A percentile compares a stretch with the other conserved stretches of the same genome.
These are phyloP conservation scores for Auricularia heimuer DNA, from an alignment of 768 basidiomycete species.

Conservation along the genomic window DNA sequence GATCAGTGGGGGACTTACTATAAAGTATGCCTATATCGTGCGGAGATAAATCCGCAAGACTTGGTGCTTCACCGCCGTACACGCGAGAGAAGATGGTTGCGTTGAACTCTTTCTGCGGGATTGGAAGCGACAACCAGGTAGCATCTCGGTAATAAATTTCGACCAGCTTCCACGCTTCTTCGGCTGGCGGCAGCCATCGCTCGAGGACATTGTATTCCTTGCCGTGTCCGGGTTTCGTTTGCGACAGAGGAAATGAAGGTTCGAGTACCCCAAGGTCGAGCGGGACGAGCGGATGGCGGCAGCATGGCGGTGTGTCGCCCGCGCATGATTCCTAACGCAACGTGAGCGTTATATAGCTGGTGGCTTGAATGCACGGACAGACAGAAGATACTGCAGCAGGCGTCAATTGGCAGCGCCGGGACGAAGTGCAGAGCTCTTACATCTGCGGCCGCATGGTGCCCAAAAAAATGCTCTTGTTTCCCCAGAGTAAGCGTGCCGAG, in stretches of 20 bases:
- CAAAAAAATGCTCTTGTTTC: neutral
- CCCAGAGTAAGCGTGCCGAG: neutral
- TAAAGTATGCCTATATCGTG: conserved; percentile 46
- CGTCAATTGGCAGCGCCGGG: neutral
- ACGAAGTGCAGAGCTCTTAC: neutral
- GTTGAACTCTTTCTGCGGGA: neutral
- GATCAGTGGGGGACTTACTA: conserved; percentile 13
- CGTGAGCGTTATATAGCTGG: too few species aligned
- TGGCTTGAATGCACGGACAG: neutral
- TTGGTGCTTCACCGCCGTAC: neutral
- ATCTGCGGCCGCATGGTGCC: neutral
- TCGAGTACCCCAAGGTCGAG: too few species aligned
- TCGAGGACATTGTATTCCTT: conserved; percentile 6
- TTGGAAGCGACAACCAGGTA: neutral
- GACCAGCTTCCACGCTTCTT: neutral
- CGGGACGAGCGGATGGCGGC: too few species aligned
- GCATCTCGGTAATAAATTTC: neutral
- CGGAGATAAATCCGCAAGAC: neutral
- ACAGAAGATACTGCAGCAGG: neutral
- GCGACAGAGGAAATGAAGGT: neutral
- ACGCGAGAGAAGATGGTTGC: conserved; percentile 33
- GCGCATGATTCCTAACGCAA: too few species aligned
- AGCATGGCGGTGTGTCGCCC: too few species aligned
- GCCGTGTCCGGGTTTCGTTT: too few species aligned
- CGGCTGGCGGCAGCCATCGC: conserved; percentile 4